A percentile compares a stretch with the other conserved stretches of the same genome.
Evolutionary conservation across 2,329 filamentous ascomycete genomes (phyloP).

Genomic region (Colletotrichum navitas): DNA sequence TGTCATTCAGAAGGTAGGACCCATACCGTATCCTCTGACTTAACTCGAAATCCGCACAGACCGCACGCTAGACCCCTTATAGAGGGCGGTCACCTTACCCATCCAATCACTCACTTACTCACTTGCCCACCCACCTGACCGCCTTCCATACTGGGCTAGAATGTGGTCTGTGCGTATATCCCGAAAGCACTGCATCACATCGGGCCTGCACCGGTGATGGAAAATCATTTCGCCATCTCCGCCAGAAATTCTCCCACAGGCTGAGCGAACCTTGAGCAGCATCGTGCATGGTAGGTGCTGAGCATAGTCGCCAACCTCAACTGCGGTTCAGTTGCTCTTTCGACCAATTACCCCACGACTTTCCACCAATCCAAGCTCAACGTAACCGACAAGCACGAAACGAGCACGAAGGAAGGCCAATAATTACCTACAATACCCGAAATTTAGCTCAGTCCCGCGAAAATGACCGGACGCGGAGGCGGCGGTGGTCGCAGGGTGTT

Average conservation of each 20-base stretch:
- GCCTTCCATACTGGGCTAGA: too few species aligned
- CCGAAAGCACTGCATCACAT: not conserved
- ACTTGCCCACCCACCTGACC: too few species aligned
- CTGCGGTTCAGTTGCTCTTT: constrained; percentile 11
- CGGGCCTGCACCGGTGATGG: not conserved
- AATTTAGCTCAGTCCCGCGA: constrained; percentile 31
- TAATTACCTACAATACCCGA: not conserved
- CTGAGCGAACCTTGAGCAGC: constrained; percentile 9
- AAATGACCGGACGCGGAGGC: constrained; percentile 71
- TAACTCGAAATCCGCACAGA: too few species aligned
- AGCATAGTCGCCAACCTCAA: constrained; percentile 23
- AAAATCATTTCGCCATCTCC: constrained; percentile 36
- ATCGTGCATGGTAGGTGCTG: constrained; percentile 3
- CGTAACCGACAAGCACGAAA: constrained; percentile 1
- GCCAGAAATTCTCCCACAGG: constrained; percentile 18
- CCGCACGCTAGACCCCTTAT: too few species aligned
- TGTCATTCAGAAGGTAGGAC: constrained; percentile 1
- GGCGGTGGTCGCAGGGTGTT: constrained; percentile 71
- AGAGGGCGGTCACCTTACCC: too few species aligned
- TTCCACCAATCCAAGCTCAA: constrained; percentile 1
- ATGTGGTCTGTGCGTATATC: too few species aligned
- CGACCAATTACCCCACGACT: constrained; percentile 20
- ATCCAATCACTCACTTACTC: too few species aligned
- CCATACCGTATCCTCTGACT: too few species aligned
- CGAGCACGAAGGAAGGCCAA: not conserved